Evolutionary conservation across 495 filamentous ascomycete genomes (phyloP).

Genomic region (Neurospora pannonica): DNA sequence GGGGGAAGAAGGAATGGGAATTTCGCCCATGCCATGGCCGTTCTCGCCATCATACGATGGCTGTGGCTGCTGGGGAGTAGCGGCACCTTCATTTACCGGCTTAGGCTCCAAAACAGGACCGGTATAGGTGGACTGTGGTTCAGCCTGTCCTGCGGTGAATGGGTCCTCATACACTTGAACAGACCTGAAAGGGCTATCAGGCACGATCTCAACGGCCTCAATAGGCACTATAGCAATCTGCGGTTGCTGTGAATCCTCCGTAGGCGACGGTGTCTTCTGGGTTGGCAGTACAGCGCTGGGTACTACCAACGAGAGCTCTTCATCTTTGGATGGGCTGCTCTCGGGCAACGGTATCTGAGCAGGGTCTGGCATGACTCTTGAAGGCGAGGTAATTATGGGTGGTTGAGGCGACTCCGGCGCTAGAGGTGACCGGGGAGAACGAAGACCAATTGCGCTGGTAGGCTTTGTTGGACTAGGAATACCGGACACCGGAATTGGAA

Average conservation of each 20-base stretch:
- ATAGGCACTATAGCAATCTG: slow-evolving; percentile 1
- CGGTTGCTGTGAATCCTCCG: neutral
- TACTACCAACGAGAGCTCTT: slow-evolving; percentile 44
- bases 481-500: slow-evolving; percentile 22
- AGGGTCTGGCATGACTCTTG: slow-evolving; percentile 14
- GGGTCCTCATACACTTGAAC: slow-evolving; percentile 54
- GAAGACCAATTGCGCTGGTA: slow-evolving; percentile 14
- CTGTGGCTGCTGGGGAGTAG: slow-evolving; percentile 22
- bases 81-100: slow-evolving; percentile 44
- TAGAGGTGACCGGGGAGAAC: slow-evolving; percentile 17
- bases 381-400: slow-evolving; percentile 27
- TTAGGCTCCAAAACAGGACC: slow-evolving; percentile 42
- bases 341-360: slow-evolving; percentile 2
- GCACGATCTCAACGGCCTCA: slow-evolving; percentile 10
- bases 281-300: slow-evolving; percentile 17
- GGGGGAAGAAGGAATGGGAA: slow-evolving; percentile 22
- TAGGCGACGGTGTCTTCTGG: slow-evolving; percentile 8
- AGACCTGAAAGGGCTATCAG: slow-evolving; percentile 26
- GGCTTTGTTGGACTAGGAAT: slow-evolving; percentile 27
- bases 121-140: slow-evolving; percentile 30
- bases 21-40: slow-evolving; percentile 5
- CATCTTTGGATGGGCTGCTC: slow-evolving; percentile 30
- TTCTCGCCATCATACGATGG: slow-evolving; percentile 6
- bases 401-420: slow-evolving; percentile 8
- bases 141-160: slow-evolving; percentile 38